Percentiles rank a stretch among this genome's conserved stretches.
Conservation (phyloP, 805 yeast species). For the Candida chilensis region DNA sequence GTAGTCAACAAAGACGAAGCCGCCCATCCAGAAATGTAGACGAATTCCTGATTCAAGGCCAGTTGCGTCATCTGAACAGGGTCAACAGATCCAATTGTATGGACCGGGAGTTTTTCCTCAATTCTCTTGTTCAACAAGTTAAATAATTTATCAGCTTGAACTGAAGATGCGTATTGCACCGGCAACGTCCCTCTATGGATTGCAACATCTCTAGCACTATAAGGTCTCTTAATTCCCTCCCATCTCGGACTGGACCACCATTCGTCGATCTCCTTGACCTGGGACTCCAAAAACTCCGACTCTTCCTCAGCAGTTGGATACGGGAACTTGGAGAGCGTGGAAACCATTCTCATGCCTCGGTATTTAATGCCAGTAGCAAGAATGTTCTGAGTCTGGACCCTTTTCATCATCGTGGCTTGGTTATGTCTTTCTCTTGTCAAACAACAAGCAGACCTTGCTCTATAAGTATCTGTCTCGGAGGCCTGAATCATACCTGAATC, state of each 20-base stretch:
- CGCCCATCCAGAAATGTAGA: slow-evolving; percentile 57
- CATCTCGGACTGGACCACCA: slow-evolving; percentile 46
- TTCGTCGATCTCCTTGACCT: slow-evolving; percentile 23
- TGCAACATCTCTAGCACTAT: slow-evolving; percentile 43
- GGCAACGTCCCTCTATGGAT: slow-evolving; percentile 41
- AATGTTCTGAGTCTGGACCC: too few species aligned
- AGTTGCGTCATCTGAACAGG: slow-evolving; percentile 56
- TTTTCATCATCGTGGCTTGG: too few species aligned
- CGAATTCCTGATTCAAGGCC: slow-evolving; percentile 39
- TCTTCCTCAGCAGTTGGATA: slow-evolving; percentile 21
- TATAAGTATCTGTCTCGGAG: too few species aligned
- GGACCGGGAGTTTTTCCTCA: slow-evolving; percentile 33
- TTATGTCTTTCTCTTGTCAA: too few species aligned
- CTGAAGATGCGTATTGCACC: slow-evolving; percentile 32
- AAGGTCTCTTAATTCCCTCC: slow-evolving; percentile 37
- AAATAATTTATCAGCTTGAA: slow-evolving; percentile 45
- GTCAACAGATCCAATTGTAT: slow-evolving; percentile 53
- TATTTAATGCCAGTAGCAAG: too few species aligned
- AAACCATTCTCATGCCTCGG: too few species aligned
- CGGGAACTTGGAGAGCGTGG: slow-evolving; percentile 10
- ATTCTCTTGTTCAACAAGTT: slow-evolving; percentile 29
- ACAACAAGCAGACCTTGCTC: too few species aligned
- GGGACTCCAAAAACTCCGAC: slow-evolving; percentile 13
- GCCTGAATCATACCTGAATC: too few species aligned
- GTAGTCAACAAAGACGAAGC: slow-evolving; percentile 47